Evolutionary conservation across 2,329 filamentous ascomycete species (phyloP), one percentile per base, ranked within the genome.

Genomic region (Colletotrichum musicola): DNA sequence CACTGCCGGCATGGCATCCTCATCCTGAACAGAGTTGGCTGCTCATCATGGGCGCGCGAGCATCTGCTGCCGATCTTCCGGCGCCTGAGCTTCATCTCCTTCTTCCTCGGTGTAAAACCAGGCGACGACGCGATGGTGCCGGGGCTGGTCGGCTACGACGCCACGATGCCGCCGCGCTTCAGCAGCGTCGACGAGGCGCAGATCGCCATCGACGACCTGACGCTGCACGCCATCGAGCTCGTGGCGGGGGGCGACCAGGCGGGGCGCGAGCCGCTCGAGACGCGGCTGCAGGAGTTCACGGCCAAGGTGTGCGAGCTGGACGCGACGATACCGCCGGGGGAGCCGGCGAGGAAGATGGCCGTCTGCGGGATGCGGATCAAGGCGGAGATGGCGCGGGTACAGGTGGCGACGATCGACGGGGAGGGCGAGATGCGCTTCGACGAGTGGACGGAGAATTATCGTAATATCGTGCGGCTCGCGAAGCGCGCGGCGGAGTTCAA

Each of bases 31-130:
- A 35, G 47, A 4, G 51, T 68, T 1, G 16, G 59, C 14, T 68
- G 83, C 84, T 1, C 78, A 81, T 55, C 77, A 12, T 66, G 63
- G 63, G 63, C 58, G 7, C 82, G 66, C 81, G 83, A 61, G 79
- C 84, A 68, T 42, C 51, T 68, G 1, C 49, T 68, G 64, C 64
- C 64, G 3, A 68, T 68, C 35, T 59, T 68, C 16, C 35, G 60
- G 7, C 60, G 64, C 4, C 27, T 68, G 44, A 68, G 64, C 20
- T 63, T 68, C 20, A 55, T 49, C 1, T 64, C 64, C 1, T 68
- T 63, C 47, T 68, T 57, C 27, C 22, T 68, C 7, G 60, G 64
- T 14, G 12, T 4, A 14, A 75, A 77, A 20, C 60, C 64, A 4
- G 18, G 60, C 9, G 60, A 62, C 27, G 64, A 68, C 38, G 76